Base-by-base conservation (phyloP, 208 protist genomes). In the Leishmania tropica region DNA sequence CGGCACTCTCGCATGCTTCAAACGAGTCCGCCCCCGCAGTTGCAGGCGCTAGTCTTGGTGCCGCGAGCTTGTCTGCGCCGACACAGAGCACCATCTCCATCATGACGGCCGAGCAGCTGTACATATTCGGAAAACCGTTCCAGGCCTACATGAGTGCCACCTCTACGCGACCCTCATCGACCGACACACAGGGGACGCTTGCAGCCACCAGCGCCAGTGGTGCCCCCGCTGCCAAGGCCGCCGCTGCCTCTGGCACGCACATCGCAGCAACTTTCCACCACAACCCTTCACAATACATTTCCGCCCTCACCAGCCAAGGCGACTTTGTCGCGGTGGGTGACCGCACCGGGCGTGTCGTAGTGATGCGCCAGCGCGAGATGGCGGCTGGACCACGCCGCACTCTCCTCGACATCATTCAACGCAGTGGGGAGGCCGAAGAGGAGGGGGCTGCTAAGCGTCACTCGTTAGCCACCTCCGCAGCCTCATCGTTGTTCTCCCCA, bases 241-340 rank as follows among this genome's bases (percentile, higher is more conserved):
- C 77, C 4, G 76, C 79, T 53, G 58, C 83, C 45, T 40, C 75
- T 10, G 79, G 78, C 0, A 72, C 83, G 35, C 78, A 81, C 78
- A 79, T 80, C 65, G 80, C 83, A 8, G 68, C 78, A 31, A 82
- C 60, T 13, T 90, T 90, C 42, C 89, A 80, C 68, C 88, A 91
- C 54, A 90, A 90, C 81, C 83, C 90, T 0, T 84, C 86, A 54
- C 82, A 89, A 83, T 93, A 92, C 83, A 79, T 98, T 54, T 94
- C 95, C 28, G 84, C 93, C 7, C 83, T 97, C 31, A 87, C 90
- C 28, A 87, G 76, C n/a, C 91, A 85, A 24, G 90, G 90, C 7
- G 91, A 94, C 58, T 87, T 95, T 75, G 89, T 96, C 31, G 95
- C 95, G 15, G 84, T 95, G 2, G 95, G 95, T 21, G 93, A 98